Base-by-base conservation (phyloP, 352 stramenopile species). In the Elongisporangium anandrum region DNA sequence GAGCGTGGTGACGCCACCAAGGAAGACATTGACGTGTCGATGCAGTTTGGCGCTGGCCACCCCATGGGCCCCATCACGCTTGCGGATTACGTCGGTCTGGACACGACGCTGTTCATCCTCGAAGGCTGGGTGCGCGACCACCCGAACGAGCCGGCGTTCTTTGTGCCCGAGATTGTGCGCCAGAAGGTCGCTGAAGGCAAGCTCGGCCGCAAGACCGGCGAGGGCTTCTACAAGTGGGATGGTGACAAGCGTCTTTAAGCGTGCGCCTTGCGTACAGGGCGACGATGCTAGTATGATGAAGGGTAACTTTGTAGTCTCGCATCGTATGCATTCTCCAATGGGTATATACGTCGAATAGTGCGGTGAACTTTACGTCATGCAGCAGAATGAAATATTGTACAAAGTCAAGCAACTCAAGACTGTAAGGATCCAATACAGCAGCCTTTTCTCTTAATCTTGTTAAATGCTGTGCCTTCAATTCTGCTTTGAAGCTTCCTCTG, bases 21-120 rank as follows among this genome's bases (percentile, higher is more conserved):
- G 53, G 82, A 97, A 57, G 97, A 99, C 78, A 98, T 99, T 85
- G 97, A 99, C 71, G 77, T 98, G 22, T 96, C 85, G 52, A 99
- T 99, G 96, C 88, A 98, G 65, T 88, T 99, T 20, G 97, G 97
- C 23, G 95, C 96, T 0, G 96, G 97, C 8, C 95, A 99, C 79
- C 97, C 97, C 9, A 99, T 99, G 96, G 96, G 96, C 34, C 96
- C 96, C 3, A 83, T 98, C 51, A 93, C 87, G 47, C 73, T 98
- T 22, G 88, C 90, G 6, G 96, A 99, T 73, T 99, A 99, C 73
- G 90, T 99, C 34, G 97, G 97, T 3, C 79, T 99, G 39, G 97
- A 99, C 77, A 99, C 96, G 34, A 97, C 86, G 69, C 85, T 97
- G 22, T 98, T 90, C 57, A 98, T 99, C 62, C 73, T 98, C 8